Base-by-base conservation (phyloP, 202 grass and related monocot genomes). In the Musa balbisiana region DNA sequence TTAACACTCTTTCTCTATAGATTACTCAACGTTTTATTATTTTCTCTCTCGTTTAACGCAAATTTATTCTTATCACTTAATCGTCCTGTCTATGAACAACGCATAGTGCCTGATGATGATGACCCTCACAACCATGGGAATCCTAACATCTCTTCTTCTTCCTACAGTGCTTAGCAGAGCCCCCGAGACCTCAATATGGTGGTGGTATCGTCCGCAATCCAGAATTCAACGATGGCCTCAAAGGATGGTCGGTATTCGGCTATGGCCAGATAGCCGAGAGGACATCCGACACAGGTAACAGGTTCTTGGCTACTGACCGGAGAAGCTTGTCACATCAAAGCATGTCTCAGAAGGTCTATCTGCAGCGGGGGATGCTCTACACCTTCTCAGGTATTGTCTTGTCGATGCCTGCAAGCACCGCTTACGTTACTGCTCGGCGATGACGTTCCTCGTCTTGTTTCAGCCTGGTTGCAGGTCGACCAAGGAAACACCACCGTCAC, bases 381-480 rank as follows among this genome's bases (percentile, higher is more conserved):
- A 80, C 88, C 0, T 78, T 94, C 1, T 94, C 91, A 25, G 91
- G 88, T 93, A 51, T 55, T 3, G 3, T 19, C 50, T 20, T 11
- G 51, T 60, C 20, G 8, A 26, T 15, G 11, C 1, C n/a, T 69
- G 0, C 19, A 1, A 55, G 52, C 11, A 55, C 3, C 49, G 59
- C 26, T 9, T 19, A 19, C 1, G 13, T 14, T 71, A 51, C 49
- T 17, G 33, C 25, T 54, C 8, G 21, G 55, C 52, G 68, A 55
- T 29, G 9, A 52, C 19, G 13, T 19, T 52, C 33, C 15, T 62
- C 0, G 50, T 52, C 16, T 33, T 69, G 14, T 67, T 76, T 63
- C 85, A 94, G 94, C 94, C 1, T 98, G 94, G 90, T 53, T 91
- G 25, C 94, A 88, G 82, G 74, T 91, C 11, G 69, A 86, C 79